Evolutionary conservation across 352 stramenopile genomes (phyloP), one percentile per base, ranked within the genome.

Genomic region (Phytopythium vexans): DNA sequence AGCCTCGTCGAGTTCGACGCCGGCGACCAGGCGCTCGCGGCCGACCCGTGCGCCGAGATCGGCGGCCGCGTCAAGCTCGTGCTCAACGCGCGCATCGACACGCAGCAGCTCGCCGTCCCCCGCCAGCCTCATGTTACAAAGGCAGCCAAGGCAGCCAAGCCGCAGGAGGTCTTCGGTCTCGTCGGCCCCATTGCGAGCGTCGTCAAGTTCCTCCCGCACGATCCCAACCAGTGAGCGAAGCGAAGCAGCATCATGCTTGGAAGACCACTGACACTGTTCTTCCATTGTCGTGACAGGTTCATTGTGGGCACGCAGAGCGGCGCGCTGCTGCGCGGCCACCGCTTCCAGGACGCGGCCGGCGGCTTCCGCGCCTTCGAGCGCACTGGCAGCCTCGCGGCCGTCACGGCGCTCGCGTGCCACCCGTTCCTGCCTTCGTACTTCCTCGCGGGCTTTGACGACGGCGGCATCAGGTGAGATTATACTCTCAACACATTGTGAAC

Each of bases 21-120:
- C 0, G 64, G 57, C 6, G 70, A 84, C 16, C 70, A 86, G 38
- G 63, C 74, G 10, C 43, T 86, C 7, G 44, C 70, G 43, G 54
- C 54, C 1, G 71, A 88, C 49, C 87, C 82, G 48, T 90, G 77
- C 49, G 70, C 86, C 4, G 68, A 81, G 54, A 84, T 90, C 39
- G 75, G 75, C 16, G 77, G 74, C 0, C 73, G 72, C 16, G 66
- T 89, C 47, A 86, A 84, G 56, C 62, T 86, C 36, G 73, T 89
- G 49, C 77, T 83, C 60, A 89, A 78, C 21, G 66, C 76, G 2
- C 62, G 66, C 2, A 88, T 88, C 46, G 74, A 90, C 52, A 74
- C 74, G 9, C 71, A 85, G 37, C 68, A 40, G 78, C n/a, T 32
- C 59, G 5, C 53, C 64, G 4, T 32, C 48, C 0, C 41, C 52